These are phyloP conservation scores for Micromonas commoda DNA, from an alignment of 139 green algal genomes.

Conservation along the genomic window DNA sequence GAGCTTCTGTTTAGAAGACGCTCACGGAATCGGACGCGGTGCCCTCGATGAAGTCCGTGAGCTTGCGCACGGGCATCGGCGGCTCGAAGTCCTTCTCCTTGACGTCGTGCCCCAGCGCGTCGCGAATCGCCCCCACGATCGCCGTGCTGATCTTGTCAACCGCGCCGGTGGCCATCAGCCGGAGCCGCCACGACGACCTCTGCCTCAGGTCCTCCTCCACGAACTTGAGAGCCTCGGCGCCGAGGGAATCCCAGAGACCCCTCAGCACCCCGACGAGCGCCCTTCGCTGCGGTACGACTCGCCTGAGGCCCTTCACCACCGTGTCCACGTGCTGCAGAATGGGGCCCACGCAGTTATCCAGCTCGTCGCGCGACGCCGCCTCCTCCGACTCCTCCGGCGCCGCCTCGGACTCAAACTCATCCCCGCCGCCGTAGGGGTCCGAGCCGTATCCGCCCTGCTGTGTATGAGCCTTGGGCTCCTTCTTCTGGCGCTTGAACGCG, in stretches of 20 bases:
- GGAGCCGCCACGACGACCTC: background rate
- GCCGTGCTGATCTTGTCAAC: background rate
- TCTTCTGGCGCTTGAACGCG: background rate
- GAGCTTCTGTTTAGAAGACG: background rate
- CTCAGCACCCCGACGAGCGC: constrained; percentile 10
- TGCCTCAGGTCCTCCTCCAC: constrained; percentile 10
- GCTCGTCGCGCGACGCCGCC: background rate
- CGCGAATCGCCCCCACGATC: background rate
- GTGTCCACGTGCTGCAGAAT: background rate
- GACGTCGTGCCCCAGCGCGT: constrained; percentile 3
- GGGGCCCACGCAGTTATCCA: background rate
- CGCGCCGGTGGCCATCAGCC: constrained; percentile 2
- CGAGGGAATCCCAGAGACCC: constrained; percentile 1
- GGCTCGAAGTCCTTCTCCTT: constrained; percentile 18
- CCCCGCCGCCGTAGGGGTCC: background rate
- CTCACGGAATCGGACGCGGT: background rate
- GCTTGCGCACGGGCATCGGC: background rate
- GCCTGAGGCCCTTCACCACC: background rate
- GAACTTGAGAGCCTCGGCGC: constrained; percentile 2
- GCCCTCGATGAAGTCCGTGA: background rate
- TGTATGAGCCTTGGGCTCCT: background rate
- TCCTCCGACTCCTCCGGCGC: background rate
- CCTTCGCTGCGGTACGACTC: background rate
- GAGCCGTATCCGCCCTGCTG: background rate
- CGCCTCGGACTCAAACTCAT: background rate